These are phyloP conservation scores for Opeltia flavorubescens DNA, from an alignment of 495 filamentous ascomycete species.

Conservation along the genomic window DNA sequence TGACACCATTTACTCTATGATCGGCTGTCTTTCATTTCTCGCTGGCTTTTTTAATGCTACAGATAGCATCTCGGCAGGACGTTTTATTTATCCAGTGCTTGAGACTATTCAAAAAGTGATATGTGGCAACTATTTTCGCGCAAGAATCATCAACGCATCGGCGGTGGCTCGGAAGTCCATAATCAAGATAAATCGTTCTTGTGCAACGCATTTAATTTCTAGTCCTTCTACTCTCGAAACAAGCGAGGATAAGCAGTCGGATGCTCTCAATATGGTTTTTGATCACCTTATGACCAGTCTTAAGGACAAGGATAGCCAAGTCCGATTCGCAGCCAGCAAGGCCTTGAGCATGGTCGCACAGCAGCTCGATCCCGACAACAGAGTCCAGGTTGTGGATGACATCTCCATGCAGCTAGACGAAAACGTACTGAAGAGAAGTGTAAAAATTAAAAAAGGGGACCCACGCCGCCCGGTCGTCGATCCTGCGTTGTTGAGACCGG, in stretches of 20 bases:
- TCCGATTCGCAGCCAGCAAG: conserved; percentile 84
- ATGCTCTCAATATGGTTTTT: conserved; percentile 60
- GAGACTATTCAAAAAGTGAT: conserved; percentile 33
- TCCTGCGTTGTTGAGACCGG: conserved; percentile 28
- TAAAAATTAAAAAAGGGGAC: conserved; percentile 24
- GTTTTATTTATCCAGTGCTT: conserved; percentile 37
- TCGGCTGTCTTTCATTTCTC: conserved; percentile 68
- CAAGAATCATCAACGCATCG: conserved; percentile 41
- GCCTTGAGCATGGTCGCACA: conserved; percentile 73
- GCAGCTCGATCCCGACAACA: conserved; percentile 66
- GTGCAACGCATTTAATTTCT: conserved; percentile 47
- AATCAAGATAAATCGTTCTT: conserved; percentile 69
- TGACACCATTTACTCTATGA: conserved; percentile 40
- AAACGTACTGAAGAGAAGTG: conserved; percentile 56
- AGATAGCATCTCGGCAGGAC: conserved; percentile 36
- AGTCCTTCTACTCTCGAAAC: conserved; percentile 12
- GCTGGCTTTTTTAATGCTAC: conserved; percentile 51
- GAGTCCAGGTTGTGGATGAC: conserved; percentile 70
- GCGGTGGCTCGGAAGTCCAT: conserved; percentile 64
- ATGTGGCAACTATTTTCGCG: conserved; percentile 23
- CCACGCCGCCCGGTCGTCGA: conserved; percentile 11
- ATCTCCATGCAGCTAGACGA: conserved; percentile 60
- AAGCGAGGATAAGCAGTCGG: conserved; percentile 7
- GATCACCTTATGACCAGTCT: conserved; percentile 51
- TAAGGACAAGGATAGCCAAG: conserved; percentile 75